Evolutionary conservation across 495 filamentous ascomycete species (phyloP).

Genomic region (Lophiostoma macrostomum): DNA sequence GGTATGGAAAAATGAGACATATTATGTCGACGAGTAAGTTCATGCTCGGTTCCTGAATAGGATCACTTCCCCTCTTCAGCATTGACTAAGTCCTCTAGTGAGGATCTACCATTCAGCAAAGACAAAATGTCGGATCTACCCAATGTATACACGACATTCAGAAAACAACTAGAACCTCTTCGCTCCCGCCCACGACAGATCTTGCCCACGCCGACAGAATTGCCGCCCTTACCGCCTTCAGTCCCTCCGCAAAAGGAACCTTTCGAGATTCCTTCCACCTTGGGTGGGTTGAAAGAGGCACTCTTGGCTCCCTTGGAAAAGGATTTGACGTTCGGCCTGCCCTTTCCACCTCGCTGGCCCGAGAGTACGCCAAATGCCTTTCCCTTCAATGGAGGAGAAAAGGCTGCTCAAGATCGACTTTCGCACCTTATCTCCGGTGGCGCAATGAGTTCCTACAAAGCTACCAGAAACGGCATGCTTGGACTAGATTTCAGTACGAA

Average conservation of each 20-base stretch:
- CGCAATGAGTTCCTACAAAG: slow-evolving; percentile 58
- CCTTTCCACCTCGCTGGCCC: slow-evolving; percentile 47
- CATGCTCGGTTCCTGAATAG: neutral
- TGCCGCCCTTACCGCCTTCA: slow-evolving; percentile 53
- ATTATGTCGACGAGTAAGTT: slow-evolving; percentile 68
- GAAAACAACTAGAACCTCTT: slow-evolving; percentile 64
- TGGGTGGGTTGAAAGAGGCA: slow-evolving; percentile 48
- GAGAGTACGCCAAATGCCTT: slow-evolving; percentile 52
- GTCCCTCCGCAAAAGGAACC: slow-evolving; percentile 56
- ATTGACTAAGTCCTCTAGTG: too few relatives aligned
- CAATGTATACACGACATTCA: slow-evolving; percentile 66
- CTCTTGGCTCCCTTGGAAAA: slow-evolving; percentile 53
- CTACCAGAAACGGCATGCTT: slow-evolving; percentile 64
- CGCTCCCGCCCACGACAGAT: slow-evolving; percentile 53
- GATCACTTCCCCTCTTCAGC: neutral
- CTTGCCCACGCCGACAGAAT: slow-evolving; percentile 45
- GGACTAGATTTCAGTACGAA: slow-evolving; percentile 68
- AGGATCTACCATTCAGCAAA: slow-evolving; percentile 50
- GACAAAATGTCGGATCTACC: slow-evolving; percentile 52
- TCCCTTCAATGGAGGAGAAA: slow-evolving; percentile 67
- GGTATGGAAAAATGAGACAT: slow-evolving; percentile 67
- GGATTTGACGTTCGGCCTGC: slow-evolving; percentile 36
- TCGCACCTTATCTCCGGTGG: slow-evolving; percentile 56
- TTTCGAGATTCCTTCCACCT: slow-evolving; percentile 56
- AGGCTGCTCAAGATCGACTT: slow-evolving; percentile 52